Base-by-base conservation (phyloP, 2,329 filamentous ascomycete species). In the Harringtonia aguacate region DNA sequence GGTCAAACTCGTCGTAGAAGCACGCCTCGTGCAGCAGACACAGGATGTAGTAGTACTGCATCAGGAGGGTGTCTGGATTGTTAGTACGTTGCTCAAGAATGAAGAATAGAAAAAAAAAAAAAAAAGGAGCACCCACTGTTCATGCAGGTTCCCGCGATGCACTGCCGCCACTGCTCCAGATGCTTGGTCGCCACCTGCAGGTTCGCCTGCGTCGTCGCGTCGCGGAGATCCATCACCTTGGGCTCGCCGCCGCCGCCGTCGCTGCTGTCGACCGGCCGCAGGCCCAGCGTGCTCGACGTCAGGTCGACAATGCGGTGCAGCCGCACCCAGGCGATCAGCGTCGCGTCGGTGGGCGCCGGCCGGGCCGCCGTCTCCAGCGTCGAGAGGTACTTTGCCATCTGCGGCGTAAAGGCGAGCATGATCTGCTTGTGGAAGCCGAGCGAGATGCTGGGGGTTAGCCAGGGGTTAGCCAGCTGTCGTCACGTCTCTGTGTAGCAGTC, bases 1-100 rank as follows among this genome's bases (percentile, higher is more conserved):
- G 29, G 10, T 42, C 48, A 18, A 48, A 50, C 36, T 50, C 46
- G 34, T 24, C 27, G 35, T 48, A 48, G 33, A 50, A 44, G 20
- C 39, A 39, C 10, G 42, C 27, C 27, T 49, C 48, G 40, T 48
- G 46, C 8, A 50, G 42, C 5, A 42, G 21, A 24, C 48, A 43
- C 20, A 47, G 13, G 8, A 46, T 17, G 6, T 44, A 44, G 24
- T 48, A n/a, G 40, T 50, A 47, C 22, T 48, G 44, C 12, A 48
- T 47, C 17, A 50, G 36, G 3, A 50, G 44, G 33, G 42, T 31
- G 33, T 50, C 48, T 50, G 29, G 36, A 13, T 9, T 3, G 18
- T 39, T 33, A 33, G 24, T 21, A 29, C 13, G n/a, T n/a, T n/a
- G n/a, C n/a, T n/a, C 13, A 30, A 3, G 3, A 36, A 27, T 14